These are phyloP conservation scores for Macaranga tanarius DNA, from an alignment of 441 rosid genomes.

Conservation along the genomic window DNA sequence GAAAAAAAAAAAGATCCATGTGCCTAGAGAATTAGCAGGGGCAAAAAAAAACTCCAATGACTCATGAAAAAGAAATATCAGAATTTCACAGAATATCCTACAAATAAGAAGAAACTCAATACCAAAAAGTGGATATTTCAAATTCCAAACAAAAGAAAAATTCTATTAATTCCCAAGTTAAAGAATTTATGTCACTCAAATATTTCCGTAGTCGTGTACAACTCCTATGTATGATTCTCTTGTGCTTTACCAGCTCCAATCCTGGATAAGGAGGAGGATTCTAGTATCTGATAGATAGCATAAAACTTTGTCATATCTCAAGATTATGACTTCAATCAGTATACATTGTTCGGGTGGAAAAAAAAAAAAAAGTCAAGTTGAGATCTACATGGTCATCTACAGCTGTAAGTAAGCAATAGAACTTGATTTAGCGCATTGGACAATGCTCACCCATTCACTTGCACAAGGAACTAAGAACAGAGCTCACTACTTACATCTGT, in stretches of 20 bases:
- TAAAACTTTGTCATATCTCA: too few relatives aligned
- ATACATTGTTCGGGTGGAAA: too few relatives aligned
- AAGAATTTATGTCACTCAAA: not conserved
- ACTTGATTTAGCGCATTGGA: not conserved
- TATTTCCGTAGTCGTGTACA: not conserved
- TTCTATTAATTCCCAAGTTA: not conserved
- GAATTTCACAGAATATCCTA: not conserved
- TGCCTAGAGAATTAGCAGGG: not conserved
- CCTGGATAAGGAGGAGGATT: too few relatives aligned
- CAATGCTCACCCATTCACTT: not conserved
- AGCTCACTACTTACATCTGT: not conserved
- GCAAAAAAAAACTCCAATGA: slow-evolving; percentile 4
- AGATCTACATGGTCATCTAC: not conserved
- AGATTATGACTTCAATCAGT: too few relatives aligned
- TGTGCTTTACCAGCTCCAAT: too few relatives aligned
- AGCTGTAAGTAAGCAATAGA: not conserved
- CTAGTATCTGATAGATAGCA: too few relatives aligned
- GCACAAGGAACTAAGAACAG: not conserved
- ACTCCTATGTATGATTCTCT: too few relatives aligned
- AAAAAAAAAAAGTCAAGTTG: too few relatives aligned
- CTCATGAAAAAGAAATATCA: not conserved
- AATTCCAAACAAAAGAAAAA: not conserved
- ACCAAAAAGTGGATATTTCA: not conserved
- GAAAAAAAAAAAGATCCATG: not conserved
- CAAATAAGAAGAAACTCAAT: not conserved